phyloP scores from a whole-genome alignment of 2,329 filamentous ascomycete species.

The Coniella vitis region DNA sequence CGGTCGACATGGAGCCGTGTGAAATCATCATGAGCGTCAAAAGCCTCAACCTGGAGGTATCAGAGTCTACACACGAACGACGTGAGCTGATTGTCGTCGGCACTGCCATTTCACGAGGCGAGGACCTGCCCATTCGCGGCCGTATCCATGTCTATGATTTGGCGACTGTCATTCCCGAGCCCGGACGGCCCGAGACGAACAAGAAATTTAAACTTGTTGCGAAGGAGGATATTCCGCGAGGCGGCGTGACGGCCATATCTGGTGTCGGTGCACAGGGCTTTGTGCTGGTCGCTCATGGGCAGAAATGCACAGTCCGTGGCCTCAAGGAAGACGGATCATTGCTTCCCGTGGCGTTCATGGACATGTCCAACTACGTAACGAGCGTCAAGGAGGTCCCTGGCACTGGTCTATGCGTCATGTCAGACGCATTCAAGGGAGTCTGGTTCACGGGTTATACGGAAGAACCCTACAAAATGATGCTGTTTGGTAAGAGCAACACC shows the following conservation, averaged over 20 bases:
- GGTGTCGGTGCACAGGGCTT: constrained; percentile 82
- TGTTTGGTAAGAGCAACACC: constrained; percentile 81
- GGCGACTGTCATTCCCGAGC: constrained; percentile 84
- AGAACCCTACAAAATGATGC: constrained; percentile 90
- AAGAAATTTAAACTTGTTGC: constrained; percentile 78
- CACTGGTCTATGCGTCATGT: constrained; percentile 80
- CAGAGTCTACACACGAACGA: constrained; percentile 82
- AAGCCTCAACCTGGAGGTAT: constrained; percentile 79
- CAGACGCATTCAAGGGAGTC: constrained; percentile 85
- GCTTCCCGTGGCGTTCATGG: constrained; percentile 91
- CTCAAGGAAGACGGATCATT: constrained; percentile 92
- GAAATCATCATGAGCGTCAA: constrained; percentile 79
- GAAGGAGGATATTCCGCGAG: constrained; percentile 84
- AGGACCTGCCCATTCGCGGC: constrained; percentile 81
- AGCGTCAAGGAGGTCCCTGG: constrained; percentile 76
- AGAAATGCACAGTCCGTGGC: constrained; percentile 95
- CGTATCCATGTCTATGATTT: constrained; percentile 87
- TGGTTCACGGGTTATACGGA: constrained; percentile 97
- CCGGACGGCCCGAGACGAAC: constrained; percentile 77
- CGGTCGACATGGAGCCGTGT: constrained; percentile 61
- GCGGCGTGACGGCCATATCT: constrained; percentile 80
- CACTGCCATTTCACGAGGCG: constrained; percentile 78
- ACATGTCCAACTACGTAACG: constrained; percentile 91
- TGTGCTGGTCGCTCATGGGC: constrained; percentile 84
- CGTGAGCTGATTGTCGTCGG: constrained; percentile 78